These are phyloP conservation scores for Ampelomyces quisqualis DNA, from an alignment of 2,329 filamentous ascomycete species.

Conservation along the genomic window DNA sequence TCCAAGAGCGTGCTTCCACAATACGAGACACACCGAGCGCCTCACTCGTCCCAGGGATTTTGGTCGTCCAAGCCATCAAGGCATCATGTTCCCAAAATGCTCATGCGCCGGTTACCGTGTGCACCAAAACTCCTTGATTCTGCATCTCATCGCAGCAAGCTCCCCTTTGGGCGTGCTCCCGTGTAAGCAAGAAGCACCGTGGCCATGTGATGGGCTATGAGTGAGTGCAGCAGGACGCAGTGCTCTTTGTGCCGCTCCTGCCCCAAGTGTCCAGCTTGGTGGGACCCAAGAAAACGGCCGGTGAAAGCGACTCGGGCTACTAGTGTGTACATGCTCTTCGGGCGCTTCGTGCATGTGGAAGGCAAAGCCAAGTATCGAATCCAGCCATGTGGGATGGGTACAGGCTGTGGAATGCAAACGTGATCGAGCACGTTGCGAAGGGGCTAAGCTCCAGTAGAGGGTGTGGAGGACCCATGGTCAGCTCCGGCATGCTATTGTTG, in stretches of 20 bases:
- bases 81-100: slow-evolving; percentile 34
- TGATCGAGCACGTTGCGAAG: slow-evolving; percentile 12
- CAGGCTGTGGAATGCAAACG: slow-evolving; percentile 12
- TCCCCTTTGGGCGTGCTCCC: neutral
- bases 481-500: slow-evolving; percentile 35
- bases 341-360: slow-evolving; percentile 4
- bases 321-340: neutral
- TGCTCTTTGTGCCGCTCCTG: slow-evolving; percentile 6
- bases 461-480: neutral
- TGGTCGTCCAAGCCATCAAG: slow-evolving; percentile 20
- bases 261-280: slow-evolving; percentile 4
- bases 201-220: neutral
- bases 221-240: neutral
- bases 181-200: neutral
- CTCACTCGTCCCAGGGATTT: slow-evolving; percentile 1
- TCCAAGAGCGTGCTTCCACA: neutral
- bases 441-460: slow-evolving; percentile 13
- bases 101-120: slow-evolving; percentile 32
- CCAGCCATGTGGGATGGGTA: neutral
- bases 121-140: slow-evolving; percentile 31
- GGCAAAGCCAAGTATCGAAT: slow-evolving; percentile 1
- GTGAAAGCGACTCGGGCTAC: slow-evolving; percentile 6
- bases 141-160: slow-evolving; percentile 12
- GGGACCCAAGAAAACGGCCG: slow-evolving; percentile 10
- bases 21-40: neutral